phyloP scores from a whole-genome alignment of 148 eudicot genomes.

The Hydrangea macrophylla region DNA sequence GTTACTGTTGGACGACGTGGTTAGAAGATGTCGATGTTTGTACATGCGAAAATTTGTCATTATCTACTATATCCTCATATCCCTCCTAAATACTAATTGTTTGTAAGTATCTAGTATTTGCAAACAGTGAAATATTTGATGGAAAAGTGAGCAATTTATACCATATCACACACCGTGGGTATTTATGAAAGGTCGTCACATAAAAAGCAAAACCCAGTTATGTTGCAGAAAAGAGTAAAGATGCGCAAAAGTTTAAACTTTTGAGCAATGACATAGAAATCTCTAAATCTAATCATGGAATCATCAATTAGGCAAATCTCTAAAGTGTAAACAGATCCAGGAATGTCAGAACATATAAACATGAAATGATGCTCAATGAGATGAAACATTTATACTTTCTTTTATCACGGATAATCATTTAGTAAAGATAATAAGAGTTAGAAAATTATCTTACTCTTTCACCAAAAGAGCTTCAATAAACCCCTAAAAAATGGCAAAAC shows the following conservation, averaged over 20 bases:
- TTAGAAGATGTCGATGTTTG: background rate
- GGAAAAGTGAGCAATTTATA: background rate
- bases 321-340: no score
- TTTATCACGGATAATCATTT: background rate
- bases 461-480: background rate
- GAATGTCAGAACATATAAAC: background rate
- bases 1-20: slow-evolving; percentile 47
- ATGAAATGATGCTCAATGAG: background rate
- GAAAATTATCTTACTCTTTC: background rate
- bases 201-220: no score
- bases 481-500: background rate
- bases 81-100: background rate
- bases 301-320: no score
- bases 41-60: background rate
- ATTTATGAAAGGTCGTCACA: no score
- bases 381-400: background rate
- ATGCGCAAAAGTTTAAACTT: no score
- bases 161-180: no score
- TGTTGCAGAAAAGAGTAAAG: no score
- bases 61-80: background rate
- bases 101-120: background rate
- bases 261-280: no score
- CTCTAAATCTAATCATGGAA: no score
- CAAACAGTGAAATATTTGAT: background rate
- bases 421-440: background rate